A percentile compares a stretch with the other conserved stretches of the same genome.
Conservation (phyloP, 179 eudicot genomes). For the Drosera spatulata region DNA sequence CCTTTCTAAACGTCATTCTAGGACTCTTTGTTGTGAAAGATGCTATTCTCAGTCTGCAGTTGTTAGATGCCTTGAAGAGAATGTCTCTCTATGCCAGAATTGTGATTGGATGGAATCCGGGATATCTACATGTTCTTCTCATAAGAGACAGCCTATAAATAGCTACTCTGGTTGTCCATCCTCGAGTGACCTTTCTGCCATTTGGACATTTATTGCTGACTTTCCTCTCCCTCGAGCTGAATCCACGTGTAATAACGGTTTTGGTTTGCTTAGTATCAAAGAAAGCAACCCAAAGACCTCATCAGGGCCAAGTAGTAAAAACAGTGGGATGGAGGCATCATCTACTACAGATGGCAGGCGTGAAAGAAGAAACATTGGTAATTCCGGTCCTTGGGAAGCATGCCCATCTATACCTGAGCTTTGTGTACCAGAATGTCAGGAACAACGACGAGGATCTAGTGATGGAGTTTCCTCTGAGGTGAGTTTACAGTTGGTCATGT, state of each 20-base stretch:
- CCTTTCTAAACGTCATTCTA: too few relatives aligned
- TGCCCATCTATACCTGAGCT: constrained; percentile 28
- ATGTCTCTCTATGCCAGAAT: too few relatives aligned
- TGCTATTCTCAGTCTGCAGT: constrained; percentile 75
- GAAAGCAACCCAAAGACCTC: constrained; percentile 20
- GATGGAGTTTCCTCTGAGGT: constrained; percentile 52
- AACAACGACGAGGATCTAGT: constrained; percentile 22
- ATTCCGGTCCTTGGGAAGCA: constrained; percentile 29
- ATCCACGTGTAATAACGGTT: constrained; percentile 50
- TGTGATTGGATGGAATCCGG: constrained; percentile 40
- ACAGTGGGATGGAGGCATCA: constrained; percentile 10
- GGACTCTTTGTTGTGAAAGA: constrained; percentile 72
- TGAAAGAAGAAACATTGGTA: constrained; percentile 19
- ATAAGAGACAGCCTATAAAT: constrained; percentile 48
- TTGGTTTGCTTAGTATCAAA: constrained; percentile 51
- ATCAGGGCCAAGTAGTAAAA: constrained; percentile 14
- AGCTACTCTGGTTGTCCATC: constrained; percentile 92
- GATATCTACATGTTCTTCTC: constrained; percentile 28
- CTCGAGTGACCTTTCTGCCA: constrained; percentile 59
- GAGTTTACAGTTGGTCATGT: background rate
- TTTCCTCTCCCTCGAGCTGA: constrained; percentile 21
- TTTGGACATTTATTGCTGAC: constrained; percentile 75
- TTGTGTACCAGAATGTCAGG: constrained; percentile 18
- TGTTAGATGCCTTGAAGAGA: constrained; percentile 30
- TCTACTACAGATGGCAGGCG: constrained; percentile 10